Conservation (phyloP, 2,329 filamentous ascomycete species). For the Trichoderma endophyticum region DNA sequence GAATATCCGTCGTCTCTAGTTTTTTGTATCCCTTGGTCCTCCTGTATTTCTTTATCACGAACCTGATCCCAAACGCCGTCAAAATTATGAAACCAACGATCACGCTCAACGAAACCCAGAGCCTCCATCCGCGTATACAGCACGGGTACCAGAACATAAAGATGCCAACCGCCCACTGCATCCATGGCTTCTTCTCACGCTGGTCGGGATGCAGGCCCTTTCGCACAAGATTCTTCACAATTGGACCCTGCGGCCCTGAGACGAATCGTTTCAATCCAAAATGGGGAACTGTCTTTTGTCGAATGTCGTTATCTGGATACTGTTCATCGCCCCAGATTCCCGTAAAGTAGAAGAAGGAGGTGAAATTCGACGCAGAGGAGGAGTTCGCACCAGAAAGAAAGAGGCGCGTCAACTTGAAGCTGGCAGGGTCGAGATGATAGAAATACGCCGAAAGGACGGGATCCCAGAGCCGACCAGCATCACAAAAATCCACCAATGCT, state of each 20-base stretch:
- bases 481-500: neutral
- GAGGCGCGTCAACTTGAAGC: neutral
- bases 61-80: neutral
- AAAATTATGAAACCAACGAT: neutral
- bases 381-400: neutral
- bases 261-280: neutral
- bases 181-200: neutral
- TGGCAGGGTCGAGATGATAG: neutral
- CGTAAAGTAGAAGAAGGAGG: constrained; percentile 3
- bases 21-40: neutral
- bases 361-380: neutral
- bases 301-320: neutral
- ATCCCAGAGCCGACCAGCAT: constrained; percentile 1
- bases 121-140: neutral
- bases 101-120: neutral
- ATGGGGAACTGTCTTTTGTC: neutral
- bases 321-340: neutral
- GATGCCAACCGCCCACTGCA: neutral
- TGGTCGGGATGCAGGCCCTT: neutral
- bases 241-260: neutral
- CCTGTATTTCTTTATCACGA: neutral
- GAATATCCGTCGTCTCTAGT: neutral
- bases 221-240: neutral
- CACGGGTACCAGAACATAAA: constrained; percentile 2
- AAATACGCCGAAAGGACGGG: constrained; percentile 3